A percentile compares a stretch with the other conserved stretches of the same genome.
These are phyloP conservation scores for Chenopodium suecicum DNA, from an alignment of 148 eudicot species.

Conservation along the genomic window DNA sequence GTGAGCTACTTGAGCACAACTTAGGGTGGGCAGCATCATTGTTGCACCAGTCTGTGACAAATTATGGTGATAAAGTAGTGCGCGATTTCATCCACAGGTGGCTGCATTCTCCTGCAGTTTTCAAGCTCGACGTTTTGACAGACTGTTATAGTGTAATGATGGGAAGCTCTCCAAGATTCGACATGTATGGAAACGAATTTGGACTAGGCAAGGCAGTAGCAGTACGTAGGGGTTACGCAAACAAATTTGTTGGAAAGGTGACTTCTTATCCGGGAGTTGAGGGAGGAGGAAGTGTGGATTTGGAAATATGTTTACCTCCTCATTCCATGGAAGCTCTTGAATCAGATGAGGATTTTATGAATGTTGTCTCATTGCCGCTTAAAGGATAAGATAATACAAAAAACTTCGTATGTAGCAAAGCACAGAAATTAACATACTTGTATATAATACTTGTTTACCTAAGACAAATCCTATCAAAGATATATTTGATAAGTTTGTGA, in stretches of 20 bases:
- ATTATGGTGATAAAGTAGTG: conserved; percentile 33
- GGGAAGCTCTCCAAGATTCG: conserved; percentile 72
- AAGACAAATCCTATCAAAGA: too few species aligned
- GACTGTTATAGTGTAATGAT: conserved; percentile 43
- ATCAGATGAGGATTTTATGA: conserved; percentile 58
- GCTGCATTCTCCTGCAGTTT: conserved; percentile 12
- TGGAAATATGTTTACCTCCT: conserved; percentile 67
- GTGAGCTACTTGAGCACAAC: conserved; percentile 45
- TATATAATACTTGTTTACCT: too few species aligned
- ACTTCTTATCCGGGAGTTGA: conserved; percentile 58
- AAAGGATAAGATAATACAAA: not conserved
- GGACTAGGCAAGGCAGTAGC: conserved; percentile 73
- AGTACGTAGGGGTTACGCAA: conserved; percentile 53
- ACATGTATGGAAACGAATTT: conserved; percentile 76
- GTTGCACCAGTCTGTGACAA: conserved; percentile 41
- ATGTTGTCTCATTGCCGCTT: conserved; percentile 32
- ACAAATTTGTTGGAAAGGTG: conserved; percentile 61
- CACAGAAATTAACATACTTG: too few species aligned
- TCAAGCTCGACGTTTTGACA: not conserved
- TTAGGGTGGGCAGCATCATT: conserved; percentile 51
- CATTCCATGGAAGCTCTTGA: conserved; percentile 52
- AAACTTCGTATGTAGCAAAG: too few species aligned
- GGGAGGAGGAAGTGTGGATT: conserved; percentile 62
- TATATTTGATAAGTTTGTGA: too few species aligned
- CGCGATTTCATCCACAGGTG: conserved; percentile 2